Evolutionary conservation across 495 filamentous ascomycete species (phyloP), one percentile per base, ranked within the genome.

Genomic region (Filosporella fistucella): DNA sequence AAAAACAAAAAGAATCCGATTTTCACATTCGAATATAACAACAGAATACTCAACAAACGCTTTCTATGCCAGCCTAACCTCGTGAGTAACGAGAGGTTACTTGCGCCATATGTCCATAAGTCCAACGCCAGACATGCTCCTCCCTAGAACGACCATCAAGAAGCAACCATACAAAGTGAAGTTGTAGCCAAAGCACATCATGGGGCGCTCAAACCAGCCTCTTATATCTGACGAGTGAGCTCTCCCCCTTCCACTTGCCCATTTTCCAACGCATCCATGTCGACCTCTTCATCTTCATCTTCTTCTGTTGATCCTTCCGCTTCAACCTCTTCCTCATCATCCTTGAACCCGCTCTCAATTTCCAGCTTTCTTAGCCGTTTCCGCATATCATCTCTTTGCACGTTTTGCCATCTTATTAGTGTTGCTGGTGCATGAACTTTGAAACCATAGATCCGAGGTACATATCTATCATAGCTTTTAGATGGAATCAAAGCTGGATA

Each of bases 381-480:
- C 52, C 85, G 81, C 81, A 91, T 86, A 35, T 89, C 83, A 38
- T 89, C 85, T 40, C 89, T 76, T 62, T 84, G 75, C 36, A 64
- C 71, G 54, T 91, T 83, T 70, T 98, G 93, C 93, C 91, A 98
- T 51, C 93, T 79, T 35, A 85, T 82, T 52, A 98, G 67, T 4
- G 93, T 88, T 1, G 93, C 93, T 20, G 82, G 78, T 2, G 90
- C 87, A 68, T 97, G 93, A 7, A 96, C 89, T 57, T 86, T 88
- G 74, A 98, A 98, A 13, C 93, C 93, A 66, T 89, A 98, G 38
- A 95, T 84, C 35, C 84, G 77, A 13, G 94, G 94, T 41, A 89
- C 78, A 63, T 96, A 96, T 37, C 91, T 78, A 45, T 89, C 84
- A 45, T 80, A 72, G 63, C 76, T 87, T 77, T 97, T 97, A 53